Evolutionary conservation across 2,329 filamentous ascomycete genomes (phyloP).

Genomic region (Aspergillus arachidicola): DNA sequence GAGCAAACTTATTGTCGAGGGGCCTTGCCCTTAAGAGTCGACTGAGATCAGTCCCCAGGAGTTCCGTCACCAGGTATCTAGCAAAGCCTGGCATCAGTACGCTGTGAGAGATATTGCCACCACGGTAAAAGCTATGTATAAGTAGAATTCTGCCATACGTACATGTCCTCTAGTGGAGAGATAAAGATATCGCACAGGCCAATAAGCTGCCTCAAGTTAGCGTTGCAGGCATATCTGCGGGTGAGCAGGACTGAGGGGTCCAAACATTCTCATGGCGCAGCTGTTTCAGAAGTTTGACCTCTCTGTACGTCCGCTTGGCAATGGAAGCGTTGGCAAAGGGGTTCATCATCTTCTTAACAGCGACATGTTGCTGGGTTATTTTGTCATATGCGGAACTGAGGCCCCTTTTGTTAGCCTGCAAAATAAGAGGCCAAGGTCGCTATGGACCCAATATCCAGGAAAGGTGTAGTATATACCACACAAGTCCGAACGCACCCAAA

Average conservation of each 20-base stretch:
- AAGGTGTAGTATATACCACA: slow-evolving; percentile 68
- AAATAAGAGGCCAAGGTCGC: not conserved
- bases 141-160: slow-evolving; percentile 26
- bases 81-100: slow-evolving; percentile 12
- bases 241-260: slow-evolving; percentile 21
- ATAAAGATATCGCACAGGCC: slow-evolving; percentile 99
- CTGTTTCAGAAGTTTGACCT: slow-evolving; percentile 96
- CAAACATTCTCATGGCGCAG: slow-evolving; percentile 90
- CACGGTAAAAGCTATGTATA: slow-evolving; percentile 31
- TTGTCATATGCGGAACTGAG: slow-evolving; percentile 91
- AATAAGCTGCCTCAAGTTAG: slow-evolving; percentile 68
- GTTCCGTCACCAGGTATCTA: slow-evolving; percentile 96
- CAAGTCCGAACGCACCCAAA: slow-evolving; percentile 97
- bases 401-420: slow-evolving; percentile 3
- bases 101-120: not conserved
- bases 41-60: slow-evolving; percentile 94
- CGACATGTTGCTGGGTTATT: slow-evolving; percentile 92
- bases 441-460: not conserved
- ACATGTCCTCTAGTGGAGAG: slow-evolving; percentile 98
- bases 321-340: slow-evolving; percentile 97
- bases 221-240: not conserved
- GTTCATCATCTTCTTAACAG: slow-evolving; percentile 99
- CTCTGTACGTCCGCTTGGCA: slow-evolving; percentile 94
- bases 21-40: slow-evolving; percentile 90
- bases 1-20: slow-evolving; percentile 98